Percentiles rank a stretch among this genome's conserved stretches.
These are phyloP conservation scores for Acorus calamus DNA, from an alignment of 106 monocot species.

Conservation along the genomic window DNA sequence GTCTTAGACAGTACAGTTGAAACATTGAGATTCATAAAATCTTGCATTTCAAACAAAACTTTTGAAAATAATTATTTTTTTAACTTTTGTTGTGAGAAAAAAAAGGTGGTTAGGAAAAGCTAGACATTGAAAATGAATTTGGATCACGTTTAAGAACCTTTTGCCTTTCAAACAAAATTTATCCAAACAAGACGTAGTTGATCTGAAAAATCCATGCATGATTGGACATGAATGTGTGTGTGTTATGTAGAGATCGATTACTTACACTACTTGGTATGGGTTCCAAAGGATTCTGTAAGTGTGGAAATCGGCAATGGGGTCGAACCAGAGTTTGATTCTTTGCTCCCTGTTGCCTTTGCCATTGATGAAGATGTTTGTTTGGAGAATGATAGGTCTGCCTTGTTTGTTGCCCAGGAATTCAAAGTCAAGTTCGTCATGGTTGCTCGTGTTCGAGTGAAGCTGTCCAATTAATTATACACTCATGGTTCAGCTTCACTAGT, in stretches of 20 bases:
- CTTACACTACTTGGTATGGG: conserved; percentile 49
- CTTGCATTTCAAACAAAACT: no score
- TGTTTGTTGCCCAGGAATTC: conserved; percentile 40
- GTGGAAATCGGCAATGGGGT: conserved; percentile 16
- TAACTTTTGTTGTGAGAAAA: no score
- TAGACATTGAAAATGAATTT: no score
- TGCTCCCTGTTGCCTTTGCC: conserved; percentile 28
- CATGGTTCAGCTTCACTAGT: not conserved
- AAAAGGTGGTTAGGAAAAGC: no score
- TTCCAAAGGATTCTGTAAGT: conserved; percentile 18
- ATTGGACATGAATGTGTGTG: no score
- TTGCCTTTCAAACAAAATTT: no score
- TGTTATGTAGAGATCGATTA: not conserved
- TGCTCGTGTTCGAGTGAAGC: conserved; percentile 11
- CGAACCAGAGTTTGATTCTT: conserved; percentile 25
- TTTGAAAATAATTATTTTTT: no score
- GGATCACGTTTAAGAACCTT: no score
- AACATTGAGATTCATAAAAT: no score
- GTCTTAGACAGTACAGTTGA: no score
- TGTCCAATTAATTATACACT: conserved; percentile 14
- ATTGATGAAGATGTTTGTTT: conserved; percentile 33
- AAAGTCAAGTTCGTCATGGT: conserved; percentile 33
- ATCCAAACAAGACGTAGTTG: no score
- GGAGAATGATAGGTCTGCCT: conserved; percentile 27
- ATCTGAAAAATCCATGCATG: no score